Base-by-base conservation (phyloP, 208 protist species). In the Trypanosoma caninum region DNA sequence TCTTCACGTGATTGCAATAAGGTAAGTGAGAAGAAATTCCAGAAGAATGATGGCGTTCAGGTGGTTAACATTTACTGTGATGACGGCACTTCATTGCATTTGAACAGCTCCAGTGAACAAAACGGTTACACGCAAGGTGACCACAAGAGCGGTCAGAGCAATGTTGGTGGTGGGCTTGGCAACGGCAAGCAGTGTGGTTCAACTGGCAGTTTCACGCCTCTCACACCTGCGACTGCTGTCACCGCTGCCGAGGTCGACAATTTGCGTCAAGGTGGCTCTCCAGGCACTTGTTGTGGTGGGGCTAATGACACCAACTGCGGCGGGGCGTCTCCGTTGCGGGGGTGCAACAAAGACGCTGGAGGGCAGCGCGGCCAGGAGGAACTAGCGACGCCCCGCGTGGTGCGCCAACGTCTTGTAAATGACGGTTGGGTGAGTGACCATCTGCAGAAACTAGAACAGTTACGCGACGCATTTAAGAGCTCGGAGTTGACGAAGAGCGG, bases 391-490 rank as follows among this genome's bases (percentile, higher is more conserved):
- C 55, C 57, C 14, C 65, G 65, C 20, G 37, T 34, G 3, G 20
- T 33, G 14, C 56, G 65, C 1, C 28, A 14, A 25, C 46, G 65
- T 16, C 25, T 64, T 37, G 60, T 42, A 11, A 20, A 59, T 33
- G 65, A 72, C 38, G 65, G 65, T 6, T 72, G 65, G 65, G 57
- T 65, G 7, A 35, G 60, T 27, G 33, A 64, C 27, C 57, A 72
- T 14, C 41, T 72, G 10, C 58, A 57, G 8, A 58, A 52, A 13
- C 60, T 80, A 22, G 74, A 80, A 42, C 59, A 69, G 58, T 25
- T 80, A 44, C 67, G 74, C 11, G 44, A 38, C 9, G 67, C 68
- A 45, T 80, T 80, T 62, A 31, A 65, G 7, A 50, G 60, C 16
- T 60, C 51, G 3, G 65, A 72, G 51, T 31, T 23, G 1, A 14